A percentile compares a stretch with the other conserved stretches of the same genome.
These are phyloP conservation scores for Ophiostoma himal-ulmi DNA, from an alignment of 2,329 filamentous ascomycete genomes.

Conservation along the genomic window DNA sequence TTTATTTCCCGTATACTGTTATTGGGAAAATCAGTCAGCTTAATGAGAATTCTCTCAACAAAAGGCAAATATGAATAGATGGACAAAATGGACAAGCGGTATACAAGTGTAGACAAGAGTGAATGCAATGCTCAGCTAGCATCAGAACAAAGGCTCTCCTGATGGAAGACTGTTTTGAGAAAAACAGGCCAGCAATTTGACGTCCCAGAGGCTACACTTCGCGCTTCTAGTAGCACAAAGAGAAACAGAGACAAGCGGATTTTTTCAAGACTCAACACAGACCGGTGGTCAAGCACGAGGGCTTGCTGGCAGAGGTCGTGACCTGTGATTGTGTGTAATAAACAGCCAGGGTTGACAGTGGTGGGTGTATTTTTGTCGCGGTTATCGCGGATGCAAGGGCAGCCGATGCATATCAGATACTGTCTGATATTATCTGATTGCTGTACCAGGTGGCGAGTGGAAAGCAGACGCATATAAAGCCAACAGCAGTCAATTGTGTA, in stretches of 20 bases:
- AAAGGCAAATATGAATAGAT: neutral
- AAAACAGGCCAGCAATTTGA: too few relatives aligned
- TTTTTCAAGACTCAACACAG: neutral
- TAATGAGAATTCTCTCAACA: too few relatives aligned
- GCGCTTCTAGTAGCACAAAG: too few relatives aligned
- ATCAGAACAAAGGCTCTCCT: too few relatives aligned
- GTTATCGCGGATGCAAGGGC: conserved; percentile 4
- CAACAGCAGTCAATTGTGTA: neutral
- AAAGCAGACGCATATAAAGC: neutral
- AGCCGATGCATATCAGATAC: neutral
- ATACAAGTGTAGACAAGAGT: too few relatives aligned
- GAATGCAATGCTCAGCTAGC: too few relatives aligned
- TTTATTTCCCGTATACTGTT: conserved; percentile 7
- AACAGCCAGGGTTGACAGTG: neutral
- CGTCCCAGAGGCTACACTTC: too few relatives aligned
- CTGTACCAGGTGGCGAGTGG: neutral
- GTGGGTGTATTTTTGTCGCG: neutral
- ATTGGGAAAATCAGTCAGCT: neutral
- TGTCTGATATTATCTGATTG: neutral
- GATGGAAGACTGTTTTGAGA: too few relatives aligned
- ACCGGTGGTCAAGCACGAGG: neutral
- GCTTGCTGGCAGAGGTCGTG: neutral
- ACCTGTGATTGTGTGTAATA: neutral
- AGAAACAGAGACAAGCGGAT: too few relatives aligned
- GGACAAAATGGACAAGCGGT: neutral